phyloP scores from a whole-genome alignment of 2,329 filamentous ascomycete genomes.

The Phaeosphaeriaceae sp. region DNA sequence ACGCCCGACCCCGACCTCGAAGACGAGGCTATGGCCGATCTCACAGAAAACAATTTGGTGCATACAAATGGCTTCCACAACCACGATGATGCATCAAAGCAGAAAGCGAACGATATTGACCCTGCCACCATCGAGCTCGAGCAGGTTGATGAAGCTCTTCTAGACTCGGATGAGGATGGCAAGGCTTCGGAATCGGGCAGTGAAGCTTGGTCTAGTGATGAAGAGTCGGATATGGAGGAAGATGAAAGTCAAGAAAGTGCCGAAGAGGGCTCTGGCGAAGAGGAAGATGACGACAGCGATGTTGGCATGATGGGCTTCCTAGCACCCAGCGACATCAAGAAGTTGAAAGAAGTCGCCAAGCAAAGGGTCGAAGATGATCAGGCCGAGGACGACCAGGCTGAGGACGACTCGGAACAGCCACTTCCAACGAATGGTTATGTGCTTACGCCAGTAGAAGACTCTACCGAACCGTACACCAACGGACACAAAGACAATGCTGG shows the following conservation, averaged over 20 bases:
- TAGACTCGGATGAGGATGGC: constrained; percentile 45
- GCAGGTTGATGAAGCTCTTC: constrained; percentile 49
- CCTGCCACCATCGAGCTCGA: constrained; percentile 49
- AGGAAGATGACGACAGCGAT: constrained; percentile 42
- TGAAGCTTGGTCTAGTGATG: constrained; percentile 48
- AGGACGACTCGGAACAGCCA: constrained; percentile 41
- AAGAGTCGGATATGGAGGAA: constrained; percentile 34
- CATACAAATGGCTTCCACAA: constrained; percentile 32
- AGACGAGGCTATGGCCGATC: constrained; percentile 21
- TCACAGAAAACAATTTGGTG: constrained; percentile 14
- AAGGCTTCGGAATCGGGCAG: constrained; percentile 41
- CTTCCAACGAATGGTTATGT: constrained; percentile 37
- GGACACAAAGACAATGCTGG: constrained; percentile 11
- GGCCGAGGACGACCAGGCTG: constrained; percentile 45
- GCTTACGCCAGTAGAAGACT: constrained; percentile 52
- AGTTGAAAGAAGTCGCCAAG: constrained; percentile 43
- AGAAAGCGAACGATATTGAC: constrained; percentile 37
- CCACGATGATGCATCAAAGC: constrained; percentile 18
- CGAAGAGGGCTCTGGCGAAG: constrained; percentile 33
- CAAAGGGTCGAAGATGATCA: constrained; percentile 27
- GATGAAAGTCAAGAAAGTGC: constrained; percentile 19
- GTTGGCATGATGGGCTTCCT: constrained; percentile 46
- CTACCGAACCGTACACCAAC: constrained; percentile 46
- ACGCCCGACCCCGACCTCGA: constrained; percentile 42
- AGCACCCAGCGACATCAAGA: constrained; percentile 41